These are phyloP conservation scores for Cymodocea nodosa DNA, from an alignment of 116 monocot genomes.

Conservation along the genomic window DNA sequence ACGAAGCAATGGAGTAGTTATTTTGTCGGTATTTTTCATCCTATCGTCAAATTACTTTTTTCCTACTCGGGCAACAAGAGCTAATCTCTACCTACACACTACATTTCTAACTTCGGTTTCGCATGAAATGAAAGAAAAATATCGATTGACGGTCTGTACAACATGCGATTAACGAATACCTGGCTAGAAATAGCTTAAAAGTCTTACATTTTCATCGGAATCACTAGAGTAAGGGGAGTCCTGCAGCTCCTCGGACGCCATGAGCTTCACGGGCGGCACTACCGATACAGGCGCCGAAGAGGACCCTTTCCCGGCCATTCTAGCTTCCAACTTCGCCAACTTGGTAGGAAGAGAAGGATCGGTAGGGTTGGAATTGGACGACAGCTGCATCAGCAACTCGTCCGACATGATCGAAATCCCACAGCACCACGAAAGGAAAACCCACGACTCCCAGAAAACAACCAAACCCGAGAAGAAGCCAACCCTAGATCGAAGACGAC, in stretches of 20 bases:
- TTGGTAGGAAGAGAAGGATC: conserved; percentile 66
- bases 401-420: conserved; percentile 46
- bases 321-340: conserved; percentile 91
- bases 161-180: not conserved
- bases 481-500: no score
- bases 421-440: not conserved
- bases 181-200: not conserved
- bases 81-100: no score
- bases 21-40: no score
- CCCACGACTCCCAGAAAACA: no score
- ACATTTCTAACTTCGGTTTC: not conserved
- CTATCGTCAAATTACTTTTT: no score
- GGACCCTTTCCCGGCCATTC: conserved; percentile 84
- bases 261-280: conserved; percentile 24
- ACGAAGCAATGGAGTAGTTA: no score
- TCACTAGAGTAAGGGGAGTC: conserved; percentile 54
- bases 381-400: conserved; percentile 79
- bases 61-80: no score
- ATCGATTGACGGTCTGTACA: not conserved
- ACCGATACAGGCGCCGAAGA: conserved; percentile 25
- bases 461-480: no score
- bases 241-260: conserved; percentile 38
- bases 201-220: conserved; percentile 85
- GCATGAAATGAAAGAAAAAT: not conserved
- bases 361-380: conserved; percentile 89